Evolutionary conservation across 169 alveolate species (phyloP).

Genomic region (Plasmodium coatneyi): DNA sequence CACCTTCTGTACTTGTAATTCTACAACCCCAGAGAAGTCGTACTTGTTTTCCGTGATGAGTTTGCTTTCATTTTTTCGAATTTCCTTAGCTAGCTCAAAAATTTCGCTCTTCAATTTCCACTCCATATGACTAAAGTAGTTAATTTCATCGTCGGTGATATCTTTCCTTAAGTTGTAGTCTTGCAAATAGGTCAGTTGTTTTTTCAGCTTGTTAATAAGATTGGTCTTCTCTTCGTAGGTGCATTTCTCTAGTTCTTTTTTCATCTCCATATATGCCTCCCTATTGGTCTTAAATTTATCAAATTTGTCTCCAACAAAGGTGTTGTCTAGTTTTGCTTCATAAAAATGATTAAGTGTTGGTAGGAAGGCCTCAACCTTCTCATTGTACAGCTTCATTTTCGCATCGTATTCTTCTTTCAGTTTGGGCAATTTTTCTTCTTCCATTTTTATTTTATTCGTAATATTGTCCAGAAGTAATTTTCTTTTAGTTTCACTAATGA

Average conservation of each 20-base stretch:
- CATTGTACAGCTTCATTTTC: background rate
- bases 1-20: slow-evolving; percentile 31
- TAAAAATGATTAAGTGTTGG: background rate
- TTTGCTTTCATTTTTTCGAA: slow-evolving; percentile 5
- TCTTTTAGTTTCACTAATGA: background rate
- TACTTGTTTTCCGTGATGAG: background rate
- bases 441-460: background rate
- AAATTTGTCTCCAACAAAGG: background rate
- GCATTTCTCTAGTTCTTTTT: background rate
- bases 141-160: background rate
- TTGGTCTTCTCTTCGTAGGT: background rate
- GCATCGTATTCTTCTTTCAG: background rate
- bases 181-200: slow-evolving; percentile 14
- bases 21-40: slow-evolving; percentile 6
- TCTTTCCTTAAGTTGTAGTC: slow-evolving; percentile 35
- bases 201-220: slow-evolving; percentile 4
- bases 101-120: slow-evolving; percentile 2
- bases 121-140: background rate
- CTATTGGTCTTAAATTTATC: background rate
- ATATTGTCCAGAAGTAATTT: background rate
- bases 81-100: background rate
- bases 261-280: background rate
- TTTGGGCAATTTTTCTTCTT: background rate
- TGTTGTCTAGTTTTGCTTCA: background rate
- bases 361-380: background rate